Percentiles rank a stretch among this genome's conserved stretches.
phyloP scores from a whole-genome alignment of 805 yeast genomes.

The Candida piceae region DNA sequence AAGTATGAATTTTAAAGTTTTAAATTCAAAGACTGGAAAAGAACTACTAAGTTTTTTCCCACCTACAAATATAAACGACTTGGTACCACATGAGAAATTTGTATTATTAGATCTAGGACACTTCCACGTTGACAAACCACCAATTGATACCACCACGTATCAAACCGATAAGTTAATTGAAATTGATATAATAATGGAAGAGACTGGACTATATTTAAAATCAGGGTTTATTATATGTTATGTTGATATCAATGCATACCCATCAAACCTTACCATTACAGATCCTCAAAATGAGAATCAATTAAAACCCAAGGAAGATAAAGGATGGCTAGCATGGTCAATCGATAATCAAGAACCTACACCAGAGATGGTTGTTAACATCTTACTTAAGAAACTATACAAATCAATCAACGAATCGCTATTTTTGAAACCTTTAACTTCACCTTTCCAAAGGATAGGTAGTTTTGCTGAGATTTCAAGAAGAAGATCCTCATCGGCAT shows the following conservation, averaged over 20 bases:
- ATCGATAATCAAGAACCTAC: constrained; percentile 28
- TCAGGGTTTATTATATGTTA: constrained; percentile 42
- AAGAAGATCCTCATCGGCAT: constrained; percentile 6
- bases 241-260: constrained; percentile 31
- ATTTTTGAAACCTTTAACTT: constrained; percentile 12
- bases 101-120: constrained; percentile 47
- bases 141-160: background rate
- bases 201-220: constrained; percentile 49
- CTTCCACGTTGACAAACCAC: constrained; percentile 15
- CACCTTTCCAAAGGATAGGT: constrained; percentile 24
- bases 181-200: constrained; percentile 48
- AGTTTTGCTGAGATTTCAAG: constrained; percentile 23
- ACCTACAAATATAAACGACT: constrained; percentile 51
- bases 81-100: constrained; percentile 48
- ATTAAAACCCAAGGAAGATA: constrained; percentile 6
- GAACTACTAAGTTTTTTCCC: constrained; percentile 43
- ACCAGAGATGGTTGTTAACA: constrained; percentile 36
- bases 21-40: constrained; percentile 26
- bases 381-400: constrained; percentile 42
- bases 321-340: constrained; percentile 30
- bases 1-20: constrained; percentile 49
- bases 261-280: constrained; percentile 4
- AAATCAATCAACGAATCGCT: constrained; percentile 35
- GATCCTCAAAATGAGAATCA: constrained; percentile 5
- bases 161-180: constrained; percentile 25